A percentile compares a stretch with the other conserved stretches of the same genome.
Conservation (phyloP, 2,329 filamentous ascomycete species). For the Fusarium sp. region DNA sequence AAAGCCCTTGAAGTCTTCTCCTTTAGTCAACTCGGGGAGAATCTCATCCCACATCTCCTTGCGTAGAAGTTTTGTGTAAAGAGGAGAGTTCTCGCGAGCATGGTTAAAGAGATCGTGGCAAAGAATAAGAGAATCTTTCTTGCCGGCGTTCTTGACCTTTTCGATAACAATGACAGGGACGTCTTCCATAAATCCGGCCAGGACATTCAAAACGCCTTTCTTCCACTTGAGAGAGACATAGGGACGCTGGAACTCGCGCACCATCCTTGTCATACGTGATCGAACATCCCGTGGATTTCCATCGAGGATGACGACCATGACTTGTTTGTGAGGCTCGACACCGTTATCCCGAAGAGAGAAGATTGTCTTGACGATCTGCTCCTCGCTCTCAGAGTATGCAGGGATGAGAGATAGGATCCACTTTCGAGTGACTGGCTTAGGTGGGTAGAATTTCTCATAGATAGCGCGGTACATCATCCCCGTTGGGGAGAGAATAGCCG, state of each 20-base stretch:
- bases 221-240: slow-evolving; percentile 40
- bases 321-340: slow-evolving; percentile 36
- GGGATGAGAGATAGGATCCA: slow-evolving; percentile 40
- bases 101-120: slow-evolving; percentile 40
- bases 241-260: slow-evolving; percentile 23
- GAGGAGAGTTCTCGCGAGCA: slow-evolving; percentile 27
- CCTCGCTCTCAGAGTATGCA: slow-evolving; percentile 39
- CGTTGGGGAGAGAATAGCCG: slow-evolving; percentile 23
- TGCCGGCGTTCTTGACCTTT: slow-evolving; percentile 38
- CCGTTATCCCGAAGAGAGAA: slow-evolving; percentile 36
- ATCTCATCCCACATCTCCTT: slow-evolving; percentile 35
- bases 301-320: slow-evolving; percentile 37
- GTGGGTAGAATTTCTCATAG: slow-evolving; percentile 13
- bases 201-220: slow-evolving; percentile 23
- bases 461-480: slow-evolving; percentile 15
- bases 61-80: slow-evolving; percentile 31
- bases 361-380: slow-evolving; percentile 40
- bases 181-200: slow-evolving; percentile 37
- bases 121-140: slow-evolving; percentile 35
- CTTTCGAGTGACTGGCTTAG: not conserved
- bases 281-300: slow-evolving; percentile 34
- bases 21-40: slow-evolving; percentile 29
- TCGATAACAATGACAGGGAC: slow-evolving; percentile 39
- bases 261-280: slow-evolving; percentile 34
- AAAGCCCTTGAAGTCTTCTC: slow-evolving; percentile 22